Conservation (phyloP, 1,284 basidiomycete species). For the Tausonia pullulans region DNA sequence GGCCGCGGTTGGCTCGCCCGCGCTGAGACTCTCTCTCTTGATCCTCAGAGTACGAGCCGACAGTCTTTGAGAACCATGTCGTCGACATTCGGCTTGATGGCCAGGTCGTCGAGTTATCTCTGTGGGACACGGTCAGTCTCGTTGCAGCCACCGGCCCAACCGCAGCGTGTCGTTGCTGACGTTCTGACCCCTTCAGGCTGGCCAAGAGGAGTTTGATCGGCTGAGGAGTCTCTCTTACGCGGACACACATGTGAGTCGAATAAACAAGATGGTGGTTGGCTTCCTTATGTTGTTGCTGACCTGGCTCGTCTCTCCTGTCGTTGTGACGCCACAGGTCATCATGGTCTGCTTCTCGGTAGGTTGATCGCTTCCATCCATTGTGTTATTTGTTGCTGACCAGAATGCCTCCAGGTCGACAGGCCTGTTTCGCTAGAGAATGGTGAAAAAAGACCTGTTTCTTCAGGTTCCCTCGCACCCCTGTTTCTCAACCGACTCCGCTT, state of each 20-base stretch:
- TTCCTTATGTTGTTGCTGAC: not conserved
- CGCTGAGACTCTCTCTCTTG: no score
- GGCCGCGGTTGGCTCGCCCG: not conserved
- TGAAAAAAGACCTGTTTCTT: not conserved
- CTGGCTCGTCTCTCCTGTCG: not conserved
- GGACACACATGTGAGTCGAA: conserved; percentile 64
- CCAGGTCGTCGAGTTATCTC: conserved; percentile 69
- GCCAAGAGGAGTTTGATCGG: conserved; percentile 92
- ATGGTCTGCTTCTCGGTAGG: conserved; percentile 86
- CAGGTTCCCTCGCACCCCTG: not conserved
- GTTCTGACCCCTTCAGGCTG: conserved; percentile 37
- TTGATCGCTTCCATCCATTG: conserved; percentile 11
- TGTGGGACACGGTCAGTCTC: conserved; percentile 83
- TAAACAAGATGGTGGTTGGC: not conserved
- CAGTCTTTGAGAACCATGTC: conserved; percentile 30
- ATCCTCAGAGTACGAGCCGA: conserved; percentile 19
- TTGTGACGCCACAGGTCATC: conserved; percentile 33
- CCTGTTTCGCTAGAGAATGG: conserved; percentile 79
- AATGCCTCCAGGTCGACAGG: conserved; percentile 59
- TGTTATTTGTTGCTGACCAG: not conserved
- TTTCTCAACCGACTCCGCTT: not conserved
- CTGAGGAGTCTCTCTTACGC: conserved; percentile 83
- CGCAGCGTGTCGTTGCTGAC: conserved; percentile 3
- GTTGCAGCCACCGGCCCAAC: conserved; percentile 4
- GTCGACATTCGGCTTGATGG: conserved; percentile 64